phyloP scores from a whole-genome alignment of 208 protist species.

The Leishmania braziliensis region DNA sequence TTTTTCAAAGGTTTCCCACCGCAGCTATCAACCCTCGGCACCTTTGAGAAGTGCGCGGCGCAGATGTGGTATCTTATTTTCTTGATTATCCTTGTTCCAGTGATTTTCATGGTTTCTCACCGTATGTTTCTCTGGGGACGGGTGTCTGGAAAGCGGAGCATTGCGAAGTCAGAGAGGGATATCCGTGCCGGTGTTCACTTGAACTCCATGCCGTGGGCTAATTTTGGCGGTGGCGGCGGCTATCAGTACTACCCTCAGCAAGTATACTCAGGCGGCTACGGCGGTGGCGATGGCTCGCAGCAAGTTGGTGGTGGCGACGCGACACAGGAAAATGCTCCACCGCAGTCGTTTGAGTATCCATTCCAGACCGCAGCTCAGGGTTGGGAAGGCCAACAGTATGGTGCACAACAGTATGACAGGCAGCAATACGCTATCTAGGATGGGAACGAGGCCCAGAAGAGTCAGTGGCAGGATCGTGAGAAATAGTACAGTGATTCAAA shows the following conservation, averaged over 20 bases:
- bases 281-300: not conserved
- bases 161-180: slow-evolving; percentile 53
- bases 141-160: slow-evolving; percentile 46
- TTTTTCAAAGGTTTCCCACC: slow-evolving; percentile 39
- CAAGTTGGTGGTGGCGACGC: not conserved
- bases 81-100: slow-evolving; percentile 67
- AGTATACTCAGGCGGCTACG: slow-evolving; percentile 12
- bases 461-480: slow-evolving; percentile 9
- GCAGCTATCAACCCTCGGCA: slow-evolving; percentile 31
- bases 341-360: not conserved
- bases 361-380: not conserved
- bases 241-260: slow-evolving; percentile 23
- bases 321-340: not conserved
- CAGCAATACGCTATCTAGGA: slow-evolving; percentile 6
- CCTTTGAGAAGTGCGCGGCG: slow-evolving; percentile 38
- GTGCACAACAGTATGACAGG: not conserved
- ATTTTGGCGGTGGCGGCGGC: slow-evolving; percentile 6
- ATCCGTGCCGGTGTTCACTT: slow-evolving; percentile 73
- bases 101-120: slow-evolving; percentile 60
- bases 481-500: not conserved
- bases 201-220: slow-evolving; percentile 11
- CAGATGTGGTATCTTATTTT: slow-evolving; percentile 90
- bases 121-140: slow-evolving; percentile 54
- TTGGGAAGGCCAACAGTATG: slow-evolving; percentile 10
- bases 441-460: not conserved